Conservation (phyloP, 1,139 yeast genomes). For the Wickerhamomyces sp. region DNA sequence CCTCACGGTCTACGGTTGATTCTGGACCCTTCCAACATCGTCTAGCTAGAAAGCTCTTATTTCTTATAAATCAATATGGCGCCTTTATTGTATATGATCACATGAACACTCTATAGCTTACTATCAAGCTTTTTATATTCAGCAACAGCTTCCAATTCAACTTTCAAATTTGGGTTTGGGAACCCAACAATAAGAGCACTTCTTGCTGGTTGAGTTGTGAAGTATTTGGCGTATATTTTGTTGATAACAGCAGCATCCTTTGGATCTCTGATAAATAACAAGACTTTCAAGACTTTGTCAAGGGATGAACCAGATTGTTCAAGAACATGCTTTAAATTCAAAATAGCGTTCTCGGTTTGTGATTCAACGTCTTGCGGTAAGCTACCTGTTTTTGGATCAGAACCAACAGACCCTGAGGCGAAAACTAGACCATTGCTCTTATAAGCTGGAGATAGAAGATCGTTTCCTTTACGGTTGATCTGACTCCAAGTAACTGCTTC, state of each 20-base stretch:
- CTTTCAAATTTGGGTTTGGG: constrained; percentile 39
- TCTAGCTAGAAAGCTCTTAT: too few species aligned
- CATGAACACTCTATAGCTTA: constrained; percentile 1
- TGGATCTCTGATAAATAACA: constrained; percentile 44
- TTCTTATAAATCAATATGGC: too few species aligned
- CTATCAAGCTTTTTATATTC: constrained; percentile 1
- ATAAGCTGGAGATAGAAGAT: constrained; percentile 42
- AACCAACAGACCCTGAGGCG: constrained; percentile 42
- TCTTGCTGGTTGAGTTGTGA: constrained; percentile 49
- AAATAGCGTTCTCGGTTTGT: constrained; percentile 42
- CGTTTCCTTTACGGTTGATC: constrained; percentile 24
- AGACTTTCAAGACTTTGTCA: constrained; percentile 46
- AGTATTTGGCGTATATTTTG: constrained; percentile 41
- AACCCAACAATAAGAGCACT: constrained; percentile 45
- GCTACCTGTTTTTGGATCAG: constrained; percentile 32
- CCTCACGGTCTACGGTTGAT: too few species aligned
- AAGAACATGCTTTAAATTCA: constrained; percentile 39
- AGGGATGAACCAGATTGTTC: constrained; percentile 44
- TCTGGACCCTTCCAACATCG: too few species aligned
- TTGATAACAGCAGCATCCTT: constrained; percentile 41
- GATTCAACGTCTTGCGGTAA: constrained; percentile 36
- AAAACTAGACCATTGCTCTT: constrained; percentile 45
- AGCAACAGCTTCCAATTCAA: constrained; percentile 48
- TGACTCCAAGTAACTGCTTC: constrained; percentile 28
- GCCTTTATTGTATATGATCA: too few species aligned